phyloP scores from a whole-genome alignment of 176 grass and related monocot species.

The Cenchrus americanus region DNA sequence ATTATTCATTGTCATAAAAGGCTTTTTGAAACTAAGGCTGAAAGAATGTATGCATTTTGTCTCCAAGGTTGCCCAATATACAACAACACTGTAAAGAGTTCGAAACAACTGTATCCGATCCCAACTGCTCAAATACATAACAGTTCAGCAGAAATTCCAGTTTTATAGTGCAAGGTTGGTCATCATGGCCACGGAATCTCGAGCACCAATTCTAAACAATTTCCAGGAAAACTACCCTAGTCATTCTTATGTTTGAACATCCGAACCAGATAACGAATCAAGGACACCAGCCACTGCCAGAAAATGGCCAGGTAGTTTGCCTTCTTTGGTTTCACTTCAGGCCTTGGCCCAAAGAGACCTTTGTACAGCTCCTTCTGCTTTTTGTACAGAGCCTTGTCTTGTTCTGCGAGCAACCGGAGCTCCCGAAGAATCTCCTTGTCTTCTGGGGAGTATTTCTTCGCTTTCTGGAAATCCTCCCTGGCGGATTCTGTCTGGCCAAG shows the following conservation, averaged over 20 bases:
- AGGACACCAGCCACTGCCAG: slow-evolving; percentile 71
- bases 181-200: neutral
- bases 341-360: slow-evolving; percentile 80
- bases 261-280: slow-evolving; percentile 49
- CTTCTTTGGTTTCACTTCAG: slow-evolving; percentile 61
- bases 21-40: neutral
- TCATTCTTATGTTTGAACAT: slow-evolving; percentile 54
- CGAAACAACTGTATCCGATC: neutral
- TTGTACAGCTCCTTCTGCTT: slow-evolving; percentile 94
- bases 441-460: slow-evolving; percentile 68
- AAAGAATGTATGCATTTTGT: neutral
- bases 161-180: slow-evolving; percentile 13
- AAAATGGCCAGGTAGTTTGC: slow-evolving; percentile 56
- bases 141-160: neutral
- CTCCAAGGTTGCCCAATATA: neutral
- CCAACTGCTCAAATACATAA: neutral
- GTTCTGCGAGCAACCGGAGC: slow-evolving; percentile 59
- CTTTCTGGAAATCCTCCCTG: slow-evolving; percentile 79
- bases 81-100: neutral
- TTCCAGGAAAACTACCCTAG: slow-evolving; percentile 12
- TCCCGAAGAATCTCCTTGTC: slow-evolving; percentile 69
- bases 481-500: slow-evolving; percentile 90
- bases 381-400: slow-evolving; percentile 83
- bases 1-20: neutral
- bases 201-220: neutral